Base-by-base conservation (phyloP, 225 moss, liverwort and hornwort genomes). In the Bryum argenteum region DNA sequence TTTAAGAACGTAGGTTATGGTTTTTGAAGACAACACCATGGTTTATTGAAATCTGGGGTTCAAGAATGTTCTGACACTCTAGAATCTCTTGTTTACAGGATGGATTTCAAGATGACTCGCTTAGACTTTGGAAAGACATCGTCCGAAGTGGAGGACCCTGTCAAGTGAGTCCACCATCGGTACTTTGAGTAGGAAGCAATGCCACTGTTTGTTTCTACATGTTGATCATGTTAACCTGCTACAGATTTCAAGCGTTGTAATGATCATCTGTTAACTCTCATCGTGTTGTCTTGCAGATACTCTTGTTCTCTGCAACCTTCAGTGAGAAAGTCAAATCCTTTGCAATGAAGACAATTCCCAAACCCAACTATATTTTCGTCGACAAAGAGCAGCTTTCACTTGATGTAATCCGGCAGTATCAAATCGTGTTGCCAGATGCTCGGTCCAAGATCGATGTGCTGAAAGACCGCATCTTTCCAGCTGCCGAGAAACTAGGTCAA, bases 81-180 rank as follows among this genome's bases (percentile, higher is more conserved):
- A 7, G n/a, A 37, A 15, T 26, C 24, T 33, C 56, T 54, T 45
- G 11, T 71, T 63, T 80, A 57, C 85, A 98, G 98, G 91, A 94
- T 86, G 98, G 98, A 68, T 98, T 98, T 71, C 94, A 91, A 83
- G 98, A 94, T 62, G 98, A 98, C 73, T 94, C 94, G 17, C 43
- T 94, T 59, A 88, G 94, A 63, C 84, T 98, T 53, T 71, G 89
- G 65, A 86, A 86, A 17, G 81, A 89, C 56, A 92, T 94, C 53
- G 83, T 79, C 59, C 78, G 33, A 79, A 72, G 76, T 48, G 85
- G 83, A 74, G 86, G 85, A 67, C 72, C 52, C 37, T 87, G 85
- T 70, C 97, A 98, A 78, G 94, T 94, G 85, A 81, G 84, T 58
- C 61, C 50, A 6, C 58, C 56, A 33, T 50, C 62, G 28, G 21